phyloP scores from a whole-genome alignment of 2,329 filamentous ascomycete species.

The Verticillium longisporum region DNA sequence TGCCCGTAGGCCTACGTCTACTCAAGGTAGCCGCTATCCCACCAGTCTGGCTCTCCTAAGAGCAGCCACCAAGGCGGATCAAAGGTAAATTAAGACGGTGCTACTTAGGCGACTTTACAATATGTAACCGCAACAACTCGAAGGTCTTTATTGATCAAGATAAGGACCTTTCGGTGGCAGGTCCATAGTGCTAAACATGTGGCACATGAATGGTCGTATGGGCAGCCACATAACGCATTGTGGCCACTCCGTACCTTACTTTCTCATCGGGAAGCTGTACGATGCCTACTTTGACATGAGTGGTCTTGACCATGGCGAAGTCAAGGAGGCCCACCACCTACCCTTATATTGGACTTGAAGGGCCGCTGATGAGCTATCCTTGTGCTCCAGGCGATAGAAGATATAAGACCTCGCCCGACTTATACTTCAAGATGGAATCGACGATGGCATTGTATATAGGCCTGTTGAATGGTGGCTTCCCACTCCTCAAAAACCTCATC shows the following conservation, averaged over 20 bases:
- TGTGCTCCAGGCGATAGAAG: conserved; percentile 22
- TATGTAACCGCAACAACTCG: conserved; percentile 27
- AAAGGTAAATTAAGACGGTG: conserved; percentile 22
- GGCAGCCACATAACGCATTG: conserved; percentile 4
- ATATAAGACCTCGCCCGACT: conserved; percentile 19
- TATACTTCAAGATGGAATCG: conserved; percentile 17
- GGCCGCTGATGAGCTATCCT: conserved; percentile 21
- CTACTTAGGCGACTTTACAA: conserved; percentile 32
- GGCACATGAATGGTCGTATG: conserved; percentile 7
- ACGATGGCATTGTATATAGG: conserved; percentile 13
- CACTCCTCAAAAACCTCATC: conserved; percentile 18
- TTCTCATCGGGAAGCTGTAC: conserved; percentile 10
- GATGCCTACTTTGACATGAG: conserved; percentile 9
- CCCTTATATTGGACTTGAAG: conserved; percentile 18
- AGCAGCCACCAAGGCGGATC: conserved; percentile 33
- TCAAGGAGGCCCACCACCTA: not conserved
- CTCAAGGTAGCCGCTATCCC: conserved; percentile 19
- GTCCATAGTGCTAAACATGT: conserved; percentile 5
- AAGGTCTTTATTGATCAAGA: conserved; percentile 21
- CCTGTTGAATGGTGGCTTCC: conserved; percentile 10
- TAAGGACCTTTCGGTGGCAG: conserved; percentile 16
- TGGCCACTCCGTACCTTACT: conserved; percentile 8
- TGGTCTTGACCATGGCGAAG: conserved; percentile 2
- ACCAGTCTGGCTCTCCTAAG: conserved; percentile 22
- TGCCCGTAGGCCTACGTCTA: conserved; percentile 24